Evolutionary conservation across 2,329 filamentous ascomycete genomes (phyloP).

Genomic region (Aspergillus arachidicola): DNA sequence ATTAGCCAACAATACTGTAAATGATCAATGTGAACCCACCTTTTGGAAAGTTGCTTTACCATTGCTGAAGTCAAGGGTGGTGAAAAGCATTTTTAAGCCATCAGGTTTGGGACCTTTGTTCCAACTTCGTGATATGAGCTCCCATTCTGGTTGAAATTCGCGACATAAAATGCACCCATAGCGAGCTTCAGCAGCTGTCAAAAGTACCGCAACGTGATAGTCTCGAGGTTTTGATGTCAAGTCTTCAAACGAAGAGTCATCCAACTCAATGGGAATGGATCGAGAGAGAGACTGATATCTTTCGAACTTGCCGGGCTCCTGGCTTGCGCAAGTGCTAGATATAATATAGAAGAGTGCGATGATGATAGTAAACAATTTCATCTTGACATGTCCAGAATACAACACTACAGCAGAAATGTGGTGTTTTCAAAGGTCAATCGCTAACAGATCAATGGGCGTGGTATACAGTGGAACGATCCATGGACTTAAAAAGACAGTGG

Average conservation of each 20-base stretch:
- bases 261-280: slow-evolving; percentile 72
- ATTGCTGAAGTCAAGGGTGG: slow-evolving; percentile 82
- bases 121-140: slow-evolving; percentile 84
- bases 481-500: background rate
- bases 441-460: background rate
- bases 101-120: slow-evolving; percentile 71
- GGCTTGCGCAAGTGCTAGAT: slow-evolving; percentile 50
- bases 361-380: slow-evolving; percentile 35
- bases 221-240: slow-evolving; percentile 78
- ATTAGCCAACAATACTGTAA: slow-evolving; percentile 13
- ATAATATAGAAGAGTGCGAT: slow-evolving; percentile 44
- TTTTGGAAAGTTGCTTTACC: slow-evolving; percentile 85
- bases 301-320: slow-evolving; percentile 68
- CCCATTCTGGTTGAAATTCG: slow-evolving; percentile 94
- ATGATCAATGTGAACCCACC: slow-evolving; percentile 54
- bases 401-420: background rate
- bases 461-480: background rate
- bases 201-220: slow-evolving; percentile 77
- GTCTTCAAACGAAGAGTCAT: slow-evolving; percentile 73
- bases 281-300: slow-evolving; percentile 71
- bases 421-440: background rate
- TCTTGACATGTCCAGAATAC: slow-evolving; percentile 24
- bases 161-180: slow-evolving; percentile 85
- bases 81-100: slow-evolving; percentile 67
- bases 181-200: slow-evolving; percentile 82